A percentile compares a stretch with the other conserved stretches of the same genome.
Conservation (phyloP, 371 early-diverging fungal species). For the Furculomyces boomerangus region DNA sequence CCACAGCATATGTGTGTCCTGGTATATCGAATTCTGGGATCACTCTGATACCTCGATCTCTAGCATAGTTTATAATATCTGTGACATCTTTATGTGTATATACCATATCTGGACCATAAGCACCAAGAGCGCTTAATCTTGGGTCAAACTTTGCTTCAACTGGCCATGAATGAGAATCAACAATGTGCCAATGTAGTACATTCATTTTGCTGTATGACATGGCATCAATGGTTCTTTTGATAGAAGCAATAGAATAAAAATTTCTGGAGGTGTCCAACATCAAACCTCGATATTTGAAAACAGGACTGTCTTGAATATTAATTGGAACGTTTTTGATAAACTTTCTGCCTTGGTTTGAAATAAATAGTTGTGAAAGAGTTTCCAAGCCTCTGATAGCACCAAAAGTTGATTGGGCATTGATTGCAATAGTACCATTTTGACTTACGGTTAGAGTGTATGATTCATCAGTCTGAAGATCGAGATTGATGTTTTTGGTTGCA, state of each 20-base stretch:
- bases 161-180: conserved; percentile 64
- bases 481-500: conserved; percentile 6
- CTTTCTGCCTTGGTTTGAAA: conserved; percentile 13
- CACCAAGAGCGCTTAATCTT: conserved; percentile 39
- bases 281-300: conserved; percentile 51
- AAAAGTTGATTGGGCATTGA: conserved; percentile 43
- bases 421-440: conserved; percentile 23
- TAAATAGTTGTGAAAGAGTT: conserved; percentile 51
- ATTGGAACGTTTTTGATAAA: conserved; percentile 37
- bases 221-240: conserved; percentile 49
- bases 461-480: conserved; percentile 36
- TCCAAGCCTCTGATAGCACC: conserved; percentile 60
- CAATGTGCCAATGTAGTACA: conserved; percentile 69
- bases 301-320: conserved; percentile 44
- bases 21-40: conserved; percentile 67
- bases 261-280: conserved; percentile 59
- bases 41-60: conserved; percentile 53
- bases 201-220: conserved; percentile 66
- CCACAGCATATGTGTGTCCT: conserved; percentile 42
- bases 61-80: conserved; percentile 37
- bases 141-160: conserved; percentile 39
- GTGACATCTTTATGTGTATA: conserved; percentile 41
- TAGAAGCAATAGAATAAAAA: conserved; percentile 38
- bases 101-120: conserved; percentile 33
- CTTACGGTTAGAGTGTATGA: conserved; percentile 40